These are phyloP conservation scores for Vicia sativa DNA, from an alignment of 306 rosid species.

Conservation along the genomic window DNA sequence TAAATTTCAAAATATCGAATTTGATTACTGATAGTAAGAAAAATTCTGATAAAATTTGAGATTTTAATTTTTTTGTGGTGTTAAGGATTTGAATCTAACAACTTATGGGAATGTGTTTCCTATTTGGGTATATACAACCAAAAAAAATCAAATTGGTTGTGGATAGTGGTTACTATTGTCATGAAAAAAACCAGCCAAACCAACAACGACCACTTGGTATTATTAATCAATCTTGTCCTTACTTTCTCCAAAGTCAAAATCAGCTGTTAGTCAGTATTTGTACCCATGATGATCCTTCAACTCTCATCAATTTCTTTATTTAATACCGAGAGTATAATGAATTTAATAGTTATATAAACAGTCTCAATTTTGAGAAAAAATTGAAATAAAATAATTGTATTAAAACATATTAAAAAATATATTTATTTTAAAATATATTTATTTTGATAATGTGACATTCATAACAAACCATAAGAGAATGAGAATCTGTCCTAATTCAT, in stretches of 20 bases:
- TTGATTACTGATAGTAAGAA: no score
- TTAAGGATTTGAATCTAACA: no score
- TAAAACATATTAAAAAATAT: no score
- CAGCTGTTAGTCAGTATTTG: constrained; percentile 25
- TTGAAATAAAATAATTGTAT: not conserved
- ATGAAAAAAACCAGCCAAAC: constrained; percentile 32
- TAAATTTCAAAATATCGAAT: no score
- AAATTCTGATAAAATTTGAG: no score
- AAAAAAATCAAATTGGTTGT: not conserved
- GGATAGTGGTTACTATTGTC: constrained; percentile 37
- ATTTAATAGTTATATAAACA: not conserved
- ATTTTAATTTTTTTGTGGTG: no score
- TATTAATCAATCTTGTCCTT: constrained; percentile 25
- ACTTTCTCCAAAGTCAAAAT: constrained; percentile 33
- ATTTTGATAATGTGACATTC: not conserved
- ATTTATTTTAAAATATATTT: not conserved
- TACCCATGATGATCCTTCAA: constrained; percentile 33
- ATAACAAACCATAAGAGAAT: constrained; percentile 14
- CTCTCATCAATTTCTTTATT: constrained; percentile 37
- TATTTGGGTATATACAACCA: not conserved
- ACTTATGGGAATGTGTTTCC: no score
- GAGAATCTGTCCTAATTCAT: constrained; percentile 9
- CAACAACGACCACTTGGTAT: constrained; percentile 20
- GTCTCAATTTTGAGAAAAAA: no score
- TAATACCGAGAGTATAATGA: not conserved